Base-by-base conservation (phyloP, 192 early-diverging fungal species). In the Piromyces finnis region DNA sequence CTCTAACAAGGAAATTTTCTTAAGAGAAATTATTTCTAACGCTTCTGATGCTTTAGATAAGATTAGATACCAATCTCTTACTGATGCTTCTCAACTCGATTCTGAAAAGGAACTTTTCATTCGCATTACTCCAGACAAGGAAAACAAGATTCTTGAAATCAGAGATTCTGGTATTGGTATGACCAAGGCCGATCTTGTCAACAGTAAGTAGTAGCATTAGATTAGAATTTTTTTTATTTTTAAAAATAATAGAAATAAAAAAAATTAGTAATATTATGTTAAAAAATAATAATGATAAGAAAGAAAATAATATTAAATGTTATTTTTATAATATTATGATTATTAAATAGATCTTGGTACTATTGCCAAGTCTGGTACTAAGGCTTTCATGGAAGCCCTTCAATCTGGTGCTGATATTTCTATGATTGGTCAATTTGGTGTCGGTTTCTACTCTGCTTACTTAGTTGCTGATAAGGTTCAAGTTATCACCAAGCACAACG, bases 351-450 rank as follows among this genome's bases (percentile, higher is more conserved):
- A 95, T 90, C 93, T 99, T 83, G 98, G 98, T 89, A 99, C 98
- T 84, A 99, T 99, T 83, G 98, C 98, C 89, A 97, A 97, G 92
- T 99, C 97, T 81, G 97, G 97, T 82, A 98, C 98, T 90, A 97
- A 97, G 91, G 93, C 95, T 78, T 98, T 98, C 88, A 99, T 99
- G 97, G 97, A 99, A 90, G 95, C 94, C 81, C 91, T 98, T 79
- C 90, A 93, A 84, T 89, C 92, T 80, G 95, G 95, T 86, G 97
- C 95, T 82, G 96, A 97, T 89, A 98, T 97, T 81, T 97, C 96
- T 87, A 97, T 99, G 95, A 98, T 99, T 88, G 98, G 97, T 86
- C 97, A 98, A 88, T 99, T 99, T 86, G 98, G 98, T 95, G 98
- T 99, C 80, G 98, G 98, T 91, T 98, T 99, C 96, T 99, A 98